Conservation (phyloP, 2,329 filamentous ascomycete genomes). For the Diaporthe helianthi region DNA sequence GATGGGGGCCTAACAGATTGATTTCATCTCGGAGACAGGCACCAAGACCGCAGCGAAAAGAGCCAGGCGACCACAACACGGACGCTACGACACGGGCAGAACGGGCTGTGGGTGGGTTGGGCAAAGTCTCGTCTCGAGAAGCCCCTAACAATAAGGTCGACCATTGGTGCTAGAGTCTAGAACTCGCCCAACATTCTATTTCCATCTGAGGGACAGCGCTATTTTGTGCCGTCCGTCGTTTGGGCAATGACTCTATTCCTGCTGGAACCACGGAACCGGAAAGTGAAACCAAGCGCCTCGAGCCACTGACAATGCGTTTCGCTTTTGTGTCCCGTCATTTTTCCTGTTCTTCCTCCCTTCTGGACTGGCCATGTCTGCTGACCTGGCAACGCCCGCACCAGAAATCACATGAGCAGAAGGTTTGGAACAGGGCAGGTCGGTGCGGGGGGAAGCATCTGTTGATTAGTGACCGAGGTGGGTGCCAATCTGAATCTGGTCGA, state of each 20-base stretch:
- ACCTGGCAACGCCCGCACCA: background rate
- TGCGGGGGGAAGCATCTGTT: background rate
- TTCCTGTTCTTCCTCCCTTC: background rate
- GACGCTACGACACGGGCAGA: slow-evolving; percentile 11
- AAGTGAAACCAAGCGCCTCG: slow-evolving; percentile 18
- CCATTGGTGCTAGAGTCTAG: slow-evolving; percentile 9
- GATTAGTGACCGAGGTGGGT: background rate
- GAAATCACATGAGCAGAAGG: slow-evolving; percentile 1
- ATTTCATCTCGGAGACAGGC: slow-evolving; percentile 15
- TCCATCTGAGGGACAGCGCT: background rate
- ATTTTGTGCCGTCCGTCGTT: background rate
- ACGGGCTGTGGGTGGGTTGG: slow-evolving; percentile 2
- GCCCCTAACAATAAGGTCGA: background rate
- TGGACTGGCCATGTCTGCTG: background rate
- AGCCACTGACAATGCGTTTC: slow-evolving; percentile 6
- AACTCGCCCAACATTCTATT: background rate
- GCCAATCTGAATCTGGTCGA: slow-evolving; percentile 11
- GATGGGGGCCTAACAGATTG: slow-evolving; percentile 16
- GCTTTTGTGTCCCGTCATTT: background rate
- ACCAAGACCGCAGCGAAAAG: background rate
- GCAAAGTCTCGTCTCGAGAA: background rate
- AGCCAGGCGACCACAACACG: slow-evolving; percentile 7
- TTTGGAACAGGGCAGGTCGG: background rate
- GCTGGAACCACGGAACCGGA: slow-evolving; percentile 5
- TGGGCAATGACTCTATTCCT: slow-evolving; percentile 8